A percentile compares a stretch with the other conserved stretches of the same genome.
Evolutionary conservation across 192 early-diverging fungal species (phyloP).

Genomic region (Dissophora globulifera): DNA sequence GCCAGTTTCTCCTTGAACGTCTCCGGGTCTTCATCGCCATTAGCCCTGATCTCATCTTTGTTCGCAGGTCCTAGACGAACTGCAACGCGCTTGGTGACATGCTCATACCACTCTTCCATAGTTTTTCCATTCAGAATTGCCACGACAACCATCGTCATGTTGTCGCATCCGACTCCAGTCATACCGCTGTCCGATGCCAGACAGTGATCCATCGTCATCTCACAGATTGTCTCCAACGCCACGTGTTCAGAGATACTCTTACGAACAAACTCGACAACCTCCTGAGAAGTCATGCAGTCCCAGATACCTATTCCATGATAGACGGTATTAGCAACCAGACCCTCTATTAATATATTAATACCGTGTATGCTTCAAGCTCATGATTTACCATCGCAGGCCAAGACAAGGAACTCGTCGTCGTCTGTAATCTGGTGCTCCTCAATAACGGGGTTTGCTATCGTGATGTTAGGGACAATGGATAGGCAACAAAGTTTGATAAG

Average conservation of each 20-base stretch:
- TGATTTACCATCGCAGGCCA: constrained; percentile 95
- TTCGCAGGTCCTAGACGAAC: constrained; percentile 24
- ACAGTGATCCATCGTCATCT: constrained; percentile 91
- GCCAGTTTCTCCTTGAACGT: constrained; percentile 15
- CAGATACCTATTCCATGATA: constrained; percentile 86
- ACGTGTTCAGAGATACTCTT: constrained; percentile 40
- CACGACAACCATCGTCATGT: constrained; percentile 97
- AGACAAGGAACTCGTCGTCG: constrained; percentile 90
- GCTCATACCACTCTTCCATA: constrained; percentile 80
- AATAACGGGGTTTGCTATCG: constrained; percentile 86
- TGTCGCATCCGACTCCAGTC: constrained; percentile 96
- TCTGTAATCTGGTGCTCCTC: constrained; percentile 66
- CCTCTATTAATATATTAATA: too few relatives aligned
- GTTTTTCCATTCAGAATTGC: constrained; percentile 84
- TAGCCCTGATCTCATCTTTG: constrained; percentile 14
- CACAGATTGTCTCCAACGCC: constrained; percentile 71
- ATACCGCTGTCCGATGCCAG: constrained; percentile 88
- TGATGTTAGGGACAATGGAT: not conserved
- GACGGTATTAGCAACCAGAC: too few relatives aligned
- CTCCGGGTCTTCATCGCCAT: constrained; percentile 40
- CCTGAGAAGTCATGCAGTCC: constrained; percentile 94
- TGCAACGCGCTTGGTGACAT: constrained; percentile 49
- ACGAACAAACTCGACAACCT: constrained; percentile 89
- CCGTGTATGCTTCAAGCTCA: too few relatives aligned
- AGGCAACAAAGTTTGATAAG: not conserved